Conservation (phyloP, 2,329 filamentous ascomycete genomes). For the Diaporthe nobilis region DNA sequence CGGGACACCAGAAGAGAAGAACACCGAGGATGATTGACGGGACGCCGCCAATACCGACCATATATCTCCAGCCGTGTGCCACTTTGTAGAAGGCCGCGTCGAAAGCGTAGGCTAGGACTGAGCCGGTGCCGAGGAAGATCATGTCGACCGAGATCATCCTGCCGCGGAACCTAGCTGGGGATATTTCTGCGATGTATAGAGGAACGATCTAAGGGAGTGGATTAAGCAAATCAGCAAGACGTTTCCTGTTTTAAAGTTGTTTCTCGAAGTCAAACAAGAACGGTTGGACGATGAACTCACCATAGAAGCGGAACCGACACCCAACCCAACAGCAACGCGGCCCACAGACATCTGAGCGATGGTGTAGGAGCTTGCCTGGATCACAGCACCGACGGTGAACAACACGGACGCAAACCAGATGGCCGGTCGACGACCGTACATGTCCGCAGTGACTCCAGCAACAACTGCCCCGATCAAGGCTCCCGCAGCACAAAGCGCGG, state of each 20-base stretch:
- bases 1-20: slow-evolving; percentile 62
- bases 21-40: slow-evolving; percentile 60
- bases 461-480: slow-evolving; percentile 60
- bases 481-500: slow-evolving; percentile 64
- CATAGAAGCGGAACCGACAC: slow-evolving; percentile 20
- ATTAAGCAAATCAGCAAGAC: not conserved
- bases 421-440: slow-evolving; percentile 55
- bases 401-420: slow-evolving; percentile 58
- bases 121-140: slow-evolving; percentile 57
- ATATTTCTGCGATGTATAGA: slow-evolving; percentile 65
- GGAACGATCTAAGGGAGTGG: slow-evolving; percentile 51
- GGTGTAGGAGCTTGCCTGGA: slow-evolving; percentile 1
- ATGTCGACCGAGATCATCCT: slow-evolving; percentile 48
- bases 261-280: not conserved
- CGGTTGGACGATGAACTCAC: not conserved
- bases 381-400: slow-evolving; percentile 47
- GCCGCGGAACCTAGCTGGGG: slow-evolving; percentile 58
- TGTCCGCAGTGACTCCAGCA: slow-evolving; percentile 54
- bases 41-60: slow-evolving; percentile 62
- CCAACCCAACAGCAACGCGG: slow-evolving; percentile 8
- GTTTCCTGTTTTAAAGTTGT: not conserved
- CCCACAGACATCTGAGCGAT: slow-evolving; percentile 21
- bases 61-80: slow-evolving; percentile 63
- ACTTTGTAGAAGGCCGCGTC: slow-evolving; percentile 57
- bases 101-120: slow-evolving; percentile 58